Conservation (phyloP, 768 basidiomycete species). For the Chalciporus pseudorubinellus region DNA sequence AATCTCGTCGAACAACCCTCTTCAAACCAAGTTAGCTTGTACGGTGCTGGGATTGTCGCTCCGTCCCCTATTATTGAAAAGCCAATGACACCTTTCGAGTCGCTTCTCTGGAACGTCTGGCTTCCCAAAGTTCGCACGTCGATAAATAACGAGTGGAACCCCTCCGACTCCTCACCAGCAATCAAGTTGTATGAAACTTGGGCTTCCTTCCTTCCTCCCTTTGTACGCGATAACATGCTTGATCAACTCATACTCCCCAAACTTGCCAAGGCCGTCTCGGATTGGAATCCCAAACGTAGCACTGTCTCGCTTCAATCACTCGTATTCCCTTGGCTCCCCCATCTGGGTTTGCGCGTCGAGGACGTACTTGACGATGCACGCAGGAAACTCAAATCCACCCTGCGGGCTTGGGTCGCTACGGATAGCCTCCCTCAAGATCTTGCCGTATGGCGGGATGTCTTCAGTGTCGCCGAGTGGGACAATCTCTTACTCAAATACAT, state of each 20-base stretch:
- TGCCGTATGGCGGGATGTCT: constrained; percentile 81
- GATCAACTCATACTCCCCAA: constrained; percentile 96
- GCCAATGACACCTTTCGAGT: constrained; percentile 94
- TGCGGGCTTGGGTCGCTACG: constrained; percentile 70
- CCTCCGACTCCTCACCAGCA: constrained; percentile 67
- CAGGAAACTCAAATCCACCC: constrained; percentile 76
- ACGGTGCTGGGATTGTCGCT: constrained; percentile 44
- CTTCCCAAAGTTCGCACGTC: constrained; percentile 89
- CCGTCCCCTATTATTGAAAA: constrained; percentile 40
- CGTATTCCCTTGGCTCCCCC: constrained; percentile 94
- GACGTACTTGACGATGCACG: constrained; percentile 84
- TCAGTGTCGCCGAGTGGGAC: constrained; percentile 84
- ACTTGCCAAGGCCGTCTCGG: constrained; percentile 75
- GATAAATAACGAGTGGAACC: constrained; percentile 94
- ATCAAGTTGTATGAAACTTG: constrained; percentile 86
- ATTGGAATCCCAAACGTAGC: constrained; percentile 72
- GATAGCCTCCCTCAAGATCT: constrained; percentile 80
- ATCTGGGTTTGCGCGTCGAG: constrained; percentile 80
- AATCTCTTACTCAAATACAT: constrained; percentile 85
- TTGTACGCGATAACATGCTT: constrained; percentile 91
- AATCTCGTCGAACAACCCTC: constrained; percentile 43
- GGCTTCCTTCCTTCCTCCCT: constrained; percentile 83
- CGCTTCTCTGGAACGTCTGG: constrained; percentile 93
- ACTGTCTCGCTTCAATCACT: constrained; percentile 67
- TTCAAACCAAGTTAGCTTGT: constrained; percentile 51